Percentiles rank a stretch among this genome's conserved stretches.
Evolutionary conservation across 202 grass and related monocot species (phyloP).

Genomic region (Zoysia matrella): DNA sequence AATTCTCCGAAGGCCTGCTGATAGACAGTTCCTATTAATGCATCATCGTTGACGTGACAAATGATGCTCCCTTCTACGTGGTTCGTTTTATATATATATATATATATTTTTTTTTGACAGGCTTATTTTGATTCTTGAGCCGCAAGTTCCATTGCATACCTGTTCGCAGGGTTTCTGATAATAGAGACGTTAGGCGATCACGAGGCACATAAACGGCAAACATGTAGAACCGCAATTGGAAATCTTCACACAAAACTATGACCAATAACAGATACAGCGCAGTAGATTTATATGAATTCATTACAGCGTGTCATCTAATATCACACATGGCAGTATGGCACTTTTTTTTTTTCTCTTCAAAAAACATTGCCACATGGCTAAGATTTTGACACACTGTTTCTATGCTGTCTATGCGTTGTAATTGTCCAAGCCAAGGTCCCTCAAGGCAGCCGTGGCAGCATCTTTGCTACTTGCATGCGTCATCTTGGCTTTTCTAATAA

Average conservation of each 20-base stretch:
- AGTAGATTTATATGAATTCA: conserved; percentile 15
- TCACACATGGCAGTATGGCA: not conserved
- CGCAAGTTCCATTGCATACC: conserved; percentile 37
- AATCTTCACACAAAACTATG: conserved; percentile 10
- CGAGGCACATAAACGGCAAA: not conserved
- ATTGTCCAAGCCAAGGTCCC: conserved; percentile 84
- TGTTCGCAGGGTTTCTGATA: conserved; percentile 84
- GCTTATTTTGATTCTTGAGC: conserved; percentile 1
- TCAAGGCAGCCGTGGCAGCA: conserved; percentile 81
- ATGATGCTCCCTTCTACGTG: not conserved
- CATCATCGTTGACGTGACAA: not conserved
- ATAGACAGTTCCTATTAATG: not conserved
- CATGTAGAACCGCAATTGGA: not conserved
- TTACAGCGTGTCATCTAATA: not conserved
- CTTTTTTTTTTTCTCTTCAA: not conserved
- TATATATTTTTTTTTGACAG: too few species aligned
- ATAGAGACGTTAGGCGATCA: conserved; percentile 82
- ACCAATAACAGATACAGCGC: conserved; percentile 1
- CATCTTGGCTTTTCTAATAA: conserved; percentile 80
- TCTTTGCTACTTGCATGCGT: conserved; percentile 77
- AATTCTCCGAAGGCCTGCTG: not conserved
- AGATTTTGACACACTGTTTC: not conserved
- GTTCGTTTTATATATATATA: not conserved
- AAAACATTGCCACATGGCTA: not conserved
- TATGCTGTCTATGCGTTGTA: conserved; percentile 65